Base-by-base conservation (phyloP, 306 rosid genomes). In the Lathyrus oleraceus region DNA sequence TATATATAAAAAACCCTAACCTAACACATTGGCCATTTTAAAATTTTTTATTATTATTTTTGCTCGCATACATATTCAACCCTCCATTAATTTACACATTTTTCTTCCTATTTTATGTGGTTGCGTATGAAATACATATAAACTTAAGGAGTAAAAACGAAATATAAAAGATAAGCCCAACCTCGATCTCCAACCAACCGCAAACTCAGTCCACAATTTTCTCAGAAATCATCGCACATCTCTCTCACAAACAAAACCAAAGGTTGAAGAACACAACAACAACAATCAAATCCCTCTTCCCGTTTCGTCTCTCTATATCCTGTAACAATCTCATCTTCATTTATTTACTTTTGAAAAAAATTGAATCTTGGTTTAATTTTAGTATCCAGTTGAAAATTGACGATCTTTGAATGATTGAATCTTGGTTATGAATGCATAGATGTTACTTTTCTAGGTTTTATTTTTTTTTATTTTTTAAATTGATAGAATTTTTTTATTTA, bases 91-190 rank as follows among this genome's bases (percentile, higher is more conserved):
- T 30, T 30, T 30, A 4, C 35, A 30, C 35, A 30, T 30, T 4
- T 30, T 28, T 30, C 1, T 6, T 5, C 35, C 39, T 35, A 35
- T 35, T 35, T 39, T 39, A 39, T 39, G 14, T 39, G 13, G 44
- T 39, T 49, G 39, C 9, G 10, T 35, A 35, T 35, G 54, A 48
- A 16, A 51, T 51, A 51, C 20, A 51, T 23, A 51, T 9, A 9
- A 3, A 51, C 10, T 19, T 51, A 51, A 0, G 57, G 57, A 51
- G 28, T 51, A 51, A 51, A 51, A 23, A 10, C 32, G 8, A 69
- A 76, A 61, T 76, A 76, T 53, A 42, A 53, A 61, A 44, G 67
- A 70, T 52, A 69, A 70, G 74, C 53, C 13, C 52, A 20, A 60
- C 49, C 21, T 27, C 30, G 11, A 52, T 67, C 13, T 56, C 47